Percentiles rank a stretch among this genome's conserved stretches.
These are phyloP conservation scores for Novymonas esmeraldas DNA, from an alignment of 208 protist genomes.

Conservation along the genomic window DNA sequence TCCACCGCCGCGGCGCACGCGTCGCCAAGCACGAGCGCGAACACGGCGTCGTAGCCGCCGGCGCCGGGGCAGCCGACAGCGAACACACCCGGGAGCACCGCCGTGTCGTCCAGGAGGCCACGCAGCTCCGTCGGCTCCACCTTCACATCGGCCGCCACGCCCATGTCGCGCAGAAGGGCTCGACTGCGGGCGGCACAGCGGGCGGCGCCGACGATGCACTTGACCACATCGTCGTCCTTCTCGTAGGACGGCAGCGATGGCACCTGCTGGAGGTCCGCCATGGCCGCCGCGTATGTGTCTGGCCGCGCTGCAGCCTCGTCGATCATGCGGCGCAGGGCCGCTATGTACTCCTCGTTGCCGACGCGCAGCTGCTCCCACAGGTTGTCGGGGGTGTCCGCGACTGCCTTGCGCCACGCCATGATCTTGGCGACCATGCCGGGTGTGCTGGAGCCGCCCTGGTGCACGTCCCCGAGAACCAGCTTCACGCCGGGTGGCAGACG, in stretches of 20 bases:
- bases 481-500: constrained; percentile 81
- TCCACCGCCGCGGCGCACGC: constrained; percentile 59
- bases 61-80: constrained; percentile 94
- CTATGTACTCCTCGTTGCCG: constrained; percentile 79
- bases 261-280: constrained; percentile 23
- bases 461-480: constrained; percentile 90
- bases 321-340: constrained; percentile 46
- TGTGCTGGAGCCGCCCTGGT: constrained; percentile 92
- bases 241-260: not conserved
- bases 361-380: constrained; percentile 71
- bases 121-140: constrained; percentile 92
- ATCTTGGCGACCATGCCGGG: constrained; percentile 95
- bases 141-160: constrained; percentile 69
- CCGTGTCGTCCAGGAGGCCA: constrained; percentile 82
- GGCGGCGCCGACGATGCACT: constrained; percentile 47
- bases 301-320: constrained; percentile 20
- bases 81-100: constrained; percentile 86
- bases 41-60: constrained; percentile 95
- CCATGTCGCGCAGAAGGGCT: constrained; percentile 75
- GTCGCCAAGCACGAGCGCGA: constrained; percentile 84
- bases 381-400: constrained; percentile 43
- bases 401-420: constrained; percentile 84
- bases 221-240: constrained; percentile 18
- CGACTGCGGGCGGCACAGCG: constrained; percentile 50
- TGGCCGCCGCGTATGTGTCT: constrained; percentile 33